phyloP scores from a whole-genome alignment of 2,329 filamentous ascomycete species.

The Diplodia sapinea region DNA sequence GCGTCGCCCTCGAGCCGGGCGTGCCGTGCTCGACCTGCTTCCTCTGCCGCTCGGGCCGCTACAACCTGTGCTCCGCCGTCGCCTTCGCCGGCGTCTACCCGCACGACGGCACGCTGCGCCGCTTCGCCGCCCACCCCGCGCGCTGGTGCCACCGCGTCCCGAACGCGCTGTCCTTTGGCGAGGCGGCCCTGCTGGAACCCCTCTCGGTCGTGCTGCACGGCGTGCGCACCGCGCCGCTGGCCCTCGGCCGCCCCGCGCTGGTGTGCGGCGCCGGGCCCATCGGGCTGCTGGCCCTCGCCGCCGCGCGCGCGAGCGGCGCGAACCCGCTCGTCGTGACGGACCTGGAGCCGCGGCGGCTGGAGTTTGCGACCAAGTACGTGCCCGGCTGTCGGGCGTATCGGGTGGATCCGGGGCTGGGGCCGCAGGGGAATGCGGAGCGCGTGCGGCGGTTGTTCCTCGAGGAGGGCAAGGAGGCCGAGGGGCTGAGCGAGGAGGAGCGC shows the following conservation, averaged over 20 bases:
- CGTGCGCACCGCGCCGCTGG: conserved; percentile 60
- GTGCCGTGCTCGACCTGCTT: conserved; percentile 68
- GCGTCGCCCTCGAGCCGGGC: conserved; percentile 70
- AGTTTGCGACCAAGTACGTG: conserved; percentile 64
- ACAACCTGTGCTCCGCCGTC: conserved; percentile 69
- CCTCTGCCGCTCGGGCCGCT: conserved; percentile 64
- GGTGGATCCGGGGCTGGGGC: conserved; percentile 54
- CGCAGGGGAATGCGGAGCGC: conserved; percentile 57
- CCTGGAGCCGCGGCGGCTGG: conserved; percentile 61
- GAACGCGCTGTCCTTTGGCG: conserved; percentile 60
- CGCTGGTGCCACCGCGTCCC: conserved; percentile 60
- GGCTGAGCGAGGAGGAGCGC: conserved; percentile 57
- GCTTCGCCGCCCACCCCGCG: conserved; percentile 67
- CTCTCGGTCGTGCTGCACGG: conserved; percentile 68
- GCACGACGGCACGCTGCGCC: conserved; percentile 64
- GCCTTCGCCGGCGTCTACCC: conserved; percentile 67
- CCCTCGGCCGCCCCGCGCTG: conserved; percentile 61
- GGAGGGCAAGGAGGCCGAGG: conserved; percentile 58
- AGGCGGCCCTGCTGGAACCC: conserved; percentile 69
- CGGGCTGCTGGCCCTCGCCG: conserved; percentile 66
- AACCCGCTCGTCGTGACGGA: conserved; percentile 70
- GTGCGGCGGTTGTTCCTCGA: conserved; percentile 62
- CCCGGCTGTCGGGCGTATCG: conserved; percentile 62
- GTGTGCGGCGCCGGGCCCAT: conserved; percentile 70
- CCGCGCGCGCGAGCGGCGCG: conserved; percentile 66